Base-by-base conservation (phyloP, 495 filamentous ascomycete species). In the Penicillium verhagenii region DNA sequence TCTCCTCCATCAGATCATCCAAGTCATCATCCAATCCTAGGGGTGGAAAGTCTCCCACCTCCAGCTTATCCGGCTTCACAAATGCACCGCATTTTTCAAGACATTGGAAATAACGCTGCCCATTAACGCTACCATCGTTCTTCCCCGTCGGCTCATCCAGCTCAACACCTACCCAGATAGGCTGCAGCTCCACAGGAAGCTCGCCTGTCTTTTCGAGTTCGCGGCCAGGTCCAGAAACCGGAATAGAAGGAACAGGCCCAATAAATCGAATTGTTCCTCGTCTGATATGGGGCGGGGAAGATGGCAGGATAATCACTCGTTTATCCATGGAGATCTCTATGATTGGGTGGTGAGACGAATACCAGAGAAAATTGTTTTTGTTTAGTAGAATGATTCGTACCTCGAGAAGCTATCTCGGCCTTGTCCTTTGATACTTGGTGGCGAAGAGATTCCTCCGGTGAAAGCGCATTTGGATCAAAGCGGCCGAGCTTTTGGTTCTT, bases 81-180 rank as follows among this genome's bases (percentile, higher is more conserved):
- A 96, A 96, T 23, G 90, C 86, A 13, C 92, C 92, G 48, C 79
- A 81, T 67, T 94, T 93, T 26, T 77, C 75, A 16, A 79, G 79
- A 54, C 82, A 85, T 28, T 77, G 72, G 74, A 95, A 97, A 72
- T 94, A 95, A 44, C 85, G 76, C 53, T 81, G 84, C 24, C 87
- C 88, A n/a, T 78, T 79, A 2, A 95, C 79, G 60, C 86, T 89
- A 16, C 92, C 92, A 67, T 97, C 90, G 60, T 97, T 97, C 76
- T 89, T 94, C 26, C 92, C 92, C 29, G 84, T 84, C 4, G 91
- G 91, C 70, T 96, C 91, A 66, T 96, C 91, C 40, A 95, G 78
- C 61, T 85, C 82, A 44, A 97, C 77, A 38, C 93, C 92, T 35
- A 94, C 79, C 93, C 94, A 97, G 16, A 89, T 79, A 5, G 89